Base-by-base conservation (phyloP, 345 rosid genomes). In the Populus euphratica region DNA sequence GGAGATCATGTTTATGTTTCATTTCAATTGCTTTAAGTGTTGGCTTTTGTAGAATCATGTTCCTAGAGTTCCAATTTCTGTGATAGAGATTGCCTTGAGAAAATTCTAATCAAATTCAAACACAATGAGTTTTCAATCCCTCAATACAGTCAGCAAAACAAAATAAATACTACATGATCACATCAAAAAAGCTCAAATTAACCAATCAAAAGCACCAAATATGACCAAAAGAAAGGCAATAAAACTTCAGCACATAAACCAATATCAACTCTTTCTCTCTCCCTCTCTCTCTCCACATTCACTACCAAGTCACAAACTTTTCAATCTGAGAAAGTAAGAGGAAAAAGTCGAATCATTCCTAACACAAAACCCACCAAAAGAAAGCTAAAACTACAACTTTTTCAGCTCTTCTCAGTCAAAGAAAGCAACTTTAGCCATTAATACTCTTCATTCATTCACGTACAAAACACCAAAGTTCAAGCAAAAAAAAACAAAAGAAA, bases 111-210 rank as follows among this genome's bases (percentile, higher is more conserved):
- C 64, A 59, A 23, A 59, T 59, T 59, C 29, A 59, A 25, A 23
- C 29, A 23, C 64, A 59, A 59, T n/a, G 64, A 59, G 25, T 9
- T 59, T 59, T 59, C 68, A 33, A 18, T 23, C 5, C 67, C 62
- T 39, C 41, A 27, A 18, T 41, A 67, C 39, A 74, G 23, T 74
- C 20, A 9, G 23, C 49, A 64, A 25, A 23, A 72, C 39, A 36
- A 13, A n/a, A 25, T 31, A 68, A 44, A 72, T 23, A 54, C 38
- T 43, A 64, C 33, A 44, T 31, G 10, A 31, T n/a, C 52, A 31
- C 12, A 56, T 8, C 35, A 65, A 74, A 78, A 36, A 72, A 78
- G 47, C 70, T 23, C 73, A 62, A 38, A 68, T 39, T 23, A 59
- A 31, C 39, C 59, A 52, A 61, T 16, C 20, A 39, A 41, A 56